Evolutionary conservation across 305 asterid genomes (phyloP).

Genomic region (Rubia tinctorum): DNA sequence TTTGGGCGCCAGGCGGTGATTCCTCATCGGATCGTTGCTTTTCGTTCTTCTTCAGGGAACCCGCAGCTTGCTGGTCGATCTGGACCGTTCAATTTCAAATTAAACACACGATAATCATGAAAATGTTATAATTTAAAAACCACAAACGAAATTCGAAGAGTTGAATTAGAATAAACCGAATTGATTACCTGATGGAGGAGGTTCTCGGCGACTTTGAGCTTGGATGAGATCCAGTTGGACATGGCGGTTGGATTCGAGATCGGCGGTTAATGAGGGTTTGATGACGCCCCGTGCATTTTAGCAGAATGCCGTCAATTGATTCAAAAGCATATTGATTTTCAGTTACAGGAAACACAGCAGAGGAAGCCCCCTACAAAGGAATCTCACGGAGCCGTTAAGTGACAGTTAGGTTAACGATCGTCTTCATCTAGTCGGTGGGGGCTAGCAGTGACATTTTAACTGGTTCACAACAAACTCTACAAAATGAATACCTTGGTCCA

Average conservation of each 20-base stretch:
- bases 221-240: slow-evolving; percentile 99
- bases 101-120: not conserved
- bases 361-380: slow-evolving; percentile 5
- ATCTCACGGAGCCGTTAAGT: not conserved
- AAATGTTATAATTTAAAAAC: not conserved
- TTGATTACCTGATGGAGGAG: slow-evolving; percentile 75
- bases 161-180: slow-evolving; percentile 9
- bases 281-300: slow-evolving; percentile 22
- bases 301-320: not conserved
- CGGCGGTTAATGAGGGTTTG: not conserved
- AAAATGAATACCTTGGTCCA: too few relatives aligned
- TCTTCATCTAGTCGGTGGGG: not conserved
- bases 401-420: not conserved
- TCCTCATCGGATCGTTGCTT: slow-evolving; percentile 52
- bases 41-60: slow-evolving; percentile 74
- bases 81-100: slow-evolving; percentile 34
- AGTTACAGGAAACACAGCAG: not conserved
- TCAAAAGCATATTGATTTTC: not conserved
- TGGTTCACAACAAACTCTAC: not conserved
- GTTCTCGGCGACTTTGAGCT: slow-evolving; percentile 96
- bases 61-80: slow-evolving; percentile 99
- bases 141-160: not conserved
- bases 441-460: not conserved
- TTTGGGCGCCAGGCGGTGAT: slow-evolving; percentile 35
- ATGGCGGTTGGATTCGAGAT: slow-evolving; percentile 33